Percentiles rank a stretch among this genome's conserved stretches.
These are phyloP conservation scores for Micractinium sp. DNA, from an alignment of 139 green algal species.

Conservation along the genomic window DNA sequence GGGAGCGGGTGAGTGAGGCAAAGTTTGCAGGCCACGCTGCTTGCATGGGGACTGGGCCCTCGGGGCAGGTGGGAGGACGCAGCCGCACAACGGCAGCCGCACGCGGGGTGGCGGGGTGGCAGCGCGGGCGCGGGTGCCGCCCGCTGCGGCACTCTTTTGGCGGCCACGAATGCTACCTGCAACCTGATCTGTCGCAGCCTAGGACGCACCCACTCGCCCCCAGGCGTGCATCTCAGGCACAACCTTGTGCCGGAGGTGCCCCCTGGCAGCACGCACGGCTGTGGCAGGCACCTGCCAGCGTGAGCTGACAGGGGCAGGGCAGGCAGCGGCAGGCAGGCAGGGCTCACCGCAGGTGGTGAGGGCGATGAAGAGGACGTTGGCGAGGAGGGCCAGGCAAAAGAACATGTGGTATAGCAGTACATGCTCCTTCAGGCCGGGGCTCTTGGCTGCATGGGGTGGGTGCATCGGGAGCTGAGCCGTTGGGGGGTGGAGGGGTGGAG, in stretches of 20 bases:
- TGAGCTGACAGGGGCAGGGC: background rate
- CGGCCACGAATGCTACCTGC: background rate
- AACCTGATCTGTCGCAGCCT: too few relatives aligned
- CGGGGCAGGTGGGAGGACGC: too few relatives aligned
- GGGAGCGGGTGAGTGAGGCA: background rate
- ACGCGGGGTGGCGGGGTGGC: too few relatives aligned
- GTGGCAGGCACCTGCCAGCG: background rate
- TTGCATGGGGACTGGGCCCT: too few relatives aligned
- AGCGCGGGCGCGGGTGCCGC: too few relatives aligned
- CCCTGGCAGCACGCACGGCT: background rate
- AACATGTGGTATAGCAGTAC: slow-evolving; percentile 2
- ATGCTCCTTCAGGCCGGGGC: background rate
- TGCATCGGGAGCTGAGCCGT: background rate
- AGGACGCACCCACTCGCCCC: too few relatives aligned
- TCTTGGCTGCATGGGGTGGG: background rate
- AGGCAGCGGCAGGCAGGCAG: background rate
- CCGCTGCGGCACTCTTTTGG: too few relatives aligned
- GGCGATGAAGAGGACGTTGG: background rate
- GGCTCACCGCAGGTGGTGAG: background rate
- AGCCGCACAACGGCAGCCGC: too few relatives aligned
- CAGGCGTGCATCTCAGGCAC: too few relatives aligned
- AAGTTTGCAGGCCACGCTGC: background rate
- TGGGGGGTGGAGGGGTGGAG: too few relatives aligned
- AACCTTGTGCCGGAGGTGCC: too few relatives aligned
- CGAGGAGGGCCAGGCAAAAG: background rate